Base-by-base conservation (phyloP, 805 yeast species). In the Barnettozyma californica region DNA sequence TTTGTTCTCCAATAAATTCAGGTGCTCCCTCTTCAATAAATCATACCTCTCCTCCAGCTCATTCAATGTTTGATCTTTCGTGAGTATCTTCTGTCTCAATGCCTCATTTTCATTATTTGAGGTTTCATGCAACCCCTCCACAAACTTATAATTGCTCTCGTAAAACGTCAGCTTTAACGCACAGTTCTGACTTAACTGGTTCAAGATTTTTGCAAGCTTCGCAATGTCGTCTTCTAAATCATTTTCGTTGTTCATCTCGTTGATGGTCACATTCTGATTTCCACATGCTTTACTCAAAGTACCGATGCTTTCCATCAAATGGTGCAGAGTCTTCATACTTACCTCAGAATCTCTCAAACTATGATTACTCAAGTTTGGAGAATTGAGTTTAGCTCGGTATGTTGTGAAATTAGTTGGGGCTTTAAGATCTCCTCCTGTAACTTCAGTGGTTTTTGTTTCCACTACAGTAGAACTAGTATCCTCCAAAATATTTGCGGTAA, bases 101-200 rank as follows among this genome's bases (percentile, higher is more conserved):
- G 31, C 6, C 9, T 45, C 48, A 14, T 51, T 41, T 16, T 57
- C 57, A 9, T 31, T 38, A 9, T 49, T 37, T 3, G 52, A 49
- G 2, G 50, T 16, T n/a, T 57, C 63, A 38, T 55, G 53, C 7
- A 59, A 19, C 2, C 48, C 43, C 26, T 59, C 60, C 5, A 58
- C 25, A 25, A 57, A 58, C 35, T 46, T 53, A 44, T 56, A 58
- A 52, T 56, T 59, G 43, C 55, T 58, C n/a, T 58, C 54, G 19
- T 54, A 47, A 42, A 57, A 57, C 19, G 37, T 37, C 46, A 55
- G 35, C 45, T 57, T 57, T 36, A 51, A 50, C 10, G 49, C 52
- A 39, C 57, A 41, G 4, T 53, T 53, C 33, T 55, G 55, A n/a
- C 54, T 35, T 20, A 59, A 26, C n/a, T 52, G 44, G 9, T 19